phyloP scores from a whole-genome alignment of 257 asterid genomes.

The Solanum arcanum region DNA sequence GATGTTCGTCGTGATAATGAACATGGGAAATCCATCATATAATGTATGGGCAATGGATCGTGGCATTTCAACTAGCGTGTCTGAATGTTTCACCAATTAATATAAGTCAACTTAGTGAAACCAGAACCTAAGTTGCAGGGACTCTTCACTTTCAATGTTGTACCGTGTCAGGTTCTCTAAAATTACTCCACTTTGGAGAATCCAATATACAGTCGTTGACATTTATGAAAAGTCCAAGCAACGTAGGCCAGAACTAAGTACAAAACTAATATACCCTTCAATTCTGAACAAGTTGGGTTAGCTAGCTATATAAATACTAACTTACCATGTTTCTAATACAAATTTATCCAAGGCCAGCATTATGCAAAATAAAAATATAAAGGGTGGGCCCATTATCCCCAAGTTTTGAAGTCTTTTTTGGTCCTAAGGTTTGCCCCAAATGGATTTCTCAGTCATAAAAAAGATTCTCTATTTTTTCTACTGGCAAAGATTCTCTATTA shows the following conservation, averaged over 20 bases:
- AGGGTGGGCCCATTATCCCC: background rate
- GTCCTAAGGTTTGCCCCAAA: background rate
- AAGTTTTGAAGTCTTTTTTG: background rate
- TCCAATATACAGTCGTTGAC: background rate
- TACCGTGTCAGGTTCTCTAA: background rate
- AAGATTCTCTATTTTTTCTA: background rate
- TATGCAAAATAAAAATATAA: background rate
- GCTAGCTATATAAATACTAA: background rate
- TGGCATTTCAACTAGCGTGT: background rate
- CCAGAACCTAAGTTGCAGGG: background rate
- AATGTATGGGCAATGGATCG: background rate
- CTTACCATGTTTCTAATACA: background rate
- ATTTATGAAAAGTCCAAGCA: background rate
- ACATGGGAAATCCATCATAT: background rate
- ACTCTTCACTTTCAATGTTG: background rate
- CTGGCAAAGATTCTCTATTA: background rate
- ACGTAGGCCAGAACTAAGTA: background rate
- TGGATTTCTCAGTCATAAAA: background rate
- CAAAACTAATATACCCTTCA: background rate
- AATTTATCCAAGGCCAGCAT: background rate
- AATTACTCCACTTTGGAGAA: background rate
- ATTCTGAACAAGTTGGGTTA: background rate
- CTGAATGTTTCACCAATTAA: background rate
- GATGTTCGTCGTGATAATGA: background rate
- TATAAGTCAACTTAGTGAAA: background rate